Percentiles rank a stretch among this genome's conserved stretches.
Conservation (phyloP, 2,329 filamentous ascomycete species). For the Teratosphaeria gauchensis region DNA sequence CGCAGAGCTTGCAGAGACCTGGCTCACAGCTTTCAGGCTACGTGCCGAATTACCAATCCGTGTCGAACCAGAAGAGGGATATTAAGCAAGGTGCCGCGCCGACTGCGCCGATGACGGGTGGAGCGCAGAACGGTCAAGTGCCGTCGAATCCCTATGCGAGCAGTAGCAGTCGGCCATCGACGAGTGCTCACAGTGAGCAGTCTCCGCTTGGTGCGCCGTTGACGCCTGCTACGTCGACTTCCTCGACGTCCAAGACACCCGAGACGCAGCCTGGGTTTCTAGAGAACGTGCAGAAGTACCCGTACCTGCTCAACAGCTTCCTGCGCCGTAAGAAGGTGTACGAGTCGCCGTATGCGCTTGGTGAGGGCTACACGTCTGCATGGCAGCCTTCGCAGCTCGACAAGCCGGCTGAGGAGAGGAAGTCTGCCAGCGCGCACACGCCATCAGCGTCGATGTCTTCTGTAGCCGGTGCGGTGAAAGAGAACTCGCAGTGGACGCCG, state of each 20-base stretch:
- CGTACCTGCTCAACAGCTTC: constrained; percentile 37
- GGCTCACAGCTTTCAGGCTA: constrained; percentile 14
- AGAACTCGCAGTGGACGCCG: constrained; percentile 27
- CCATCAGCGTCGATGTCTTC: constrained; percentile 18
- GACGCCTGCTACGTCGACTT: constrained; percentile 25
- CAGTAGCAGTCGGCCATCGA: constrained; percentile 13
- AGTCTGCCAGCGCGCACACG: constrained; percentile 10
- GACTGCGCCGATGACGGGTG: constrained; percentile 8
- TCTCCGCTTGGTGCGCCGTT: constrained; percentile 24
- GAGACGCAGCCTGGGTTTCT: constrained; percentile 28
- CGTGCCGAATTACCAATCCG: constrained; percentile 18
- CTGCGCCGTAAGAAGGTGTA: constrained; percentile 34
- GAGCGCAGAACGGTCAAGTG: constrained; percentile 2
- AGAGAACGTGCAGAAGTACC: constrained; percentile 35
- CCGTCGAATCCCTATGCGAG: constrained; percentile 17
- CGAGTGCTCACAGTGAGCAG: constrained; percentile 17
- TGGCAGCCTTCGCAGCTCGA: constrained; percentile 26
- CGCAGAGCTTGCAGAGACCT: constrained; percentile 20
- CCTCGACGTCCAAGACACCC: constrained; percentile 14
- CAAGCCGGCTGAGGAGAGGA: constrained; percentile 6
- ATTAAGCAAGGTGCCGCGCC: constrained; percentile 12
- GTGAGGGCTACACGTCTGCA: constrained; percentile 31
- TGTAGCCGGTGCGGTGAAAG: constrained; percentile 4
- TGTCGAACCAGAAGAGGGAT: constrained; percentile 15
- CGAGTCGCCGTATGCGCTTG: constrained; percentile 37